phyloP scores from a whole-genome alignment of 495 filamentous ascomycete species.

The Choiromyces venosus region DNA sequence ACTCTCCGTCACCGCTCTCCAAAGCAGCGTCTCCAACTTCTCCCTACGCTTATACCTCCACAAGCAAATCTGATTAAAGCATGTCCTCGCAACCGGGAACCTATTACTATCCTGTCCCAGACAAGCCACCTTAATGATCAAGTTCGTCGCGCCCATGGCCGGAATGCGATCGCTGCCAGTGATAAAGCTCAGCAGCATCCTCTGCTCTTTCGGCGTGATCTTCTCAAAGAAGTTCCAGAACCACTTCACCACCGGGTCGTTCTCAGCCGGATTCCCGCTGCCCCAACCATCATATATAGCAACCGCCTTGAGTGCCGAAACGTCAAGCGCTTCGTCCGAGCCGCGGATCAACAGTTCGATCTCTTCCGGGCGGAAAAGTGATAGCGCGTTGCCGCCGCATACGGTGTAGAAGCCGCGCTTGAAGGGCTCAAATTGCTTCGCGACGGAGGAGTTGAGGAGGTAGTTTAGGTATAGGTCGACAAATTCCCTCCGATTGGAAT shows the following conservation, averaged over 20 bases:
- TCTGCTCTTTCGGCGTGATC: constrained; percentile 61
- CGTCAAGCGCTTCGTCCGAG: constrained; percentile 78
- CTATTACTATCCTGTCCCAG: constrained; percentile 67
- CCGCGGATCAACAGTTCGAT: constrained; percentile 86
- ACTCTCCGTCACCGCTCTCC: constrained; percentile 81
- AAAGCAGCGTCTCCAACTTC: constrained; percentile 66
- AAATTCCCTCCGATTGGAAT: constrained; percentile 76
- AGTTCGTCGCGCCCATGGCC: constrained; percentile 78
- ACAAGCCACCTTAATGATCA: constrained; percentile 68
- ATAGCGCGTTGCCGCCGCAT: constrained; percentile 82
- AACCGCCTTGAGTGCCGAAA: constrained; percentile 67
- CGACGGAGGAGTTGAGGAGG: constrained; percentile 70
- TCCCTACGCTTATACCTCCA: constrained; percentile 63
- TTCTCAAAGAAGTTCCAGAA: constrained; percentile 80
- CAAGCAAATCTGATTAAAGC: constrained; percentile 78
- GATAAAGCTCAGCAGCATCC: constrained; percentile 77
- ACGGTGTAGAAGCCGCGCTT: constrained; percentile 93
- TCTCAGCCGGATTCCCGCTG: constrained; percentile 46
- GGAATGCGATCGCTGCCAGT: constrained; percentile 93
- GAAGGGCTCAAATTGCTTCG: constrained; percentile 88
- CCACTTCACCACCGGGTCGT: constrained; percentile 67
- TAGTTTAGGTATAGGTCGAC: constrained; percentile 82
- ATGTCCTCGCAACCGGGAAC: constrained; percentile 83
- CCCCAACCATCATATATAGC: constrained; percentile 80
- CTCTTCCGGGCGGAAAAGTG: constrained; percentile 88